Base-by-base conservation (phyloP, 345 rosid species). In the Eucalyptus sp. region DNA sequence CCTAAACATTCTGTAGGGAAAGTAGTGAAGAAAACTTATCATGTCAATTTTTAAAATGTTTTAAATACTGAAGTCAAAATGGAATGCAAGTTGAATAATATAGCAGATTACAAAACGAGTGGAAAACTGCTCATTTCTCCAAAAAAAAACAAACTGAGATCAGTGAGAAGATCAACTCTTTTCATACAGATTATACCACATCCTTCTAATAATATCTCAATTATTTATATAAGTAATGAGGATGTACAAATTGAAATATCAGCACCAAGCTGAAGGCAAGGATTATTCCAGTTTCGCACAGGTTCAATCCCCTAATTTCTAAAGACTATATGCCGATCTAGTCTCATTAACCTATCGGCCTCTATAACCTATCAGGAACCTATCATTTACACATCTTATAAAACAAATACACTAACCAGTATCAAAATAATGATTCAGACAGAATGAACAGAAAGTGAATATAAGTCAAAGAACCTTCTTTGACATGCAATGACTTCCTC, bases 381-480 rank as follows among this genome's bases (percentile, higher is more conserved):
- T 62, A 86, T 31, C 29, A 86, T 51, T n/a, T n/a, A 51, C 64
- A 18, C 41, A n/a, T 50, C 56, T 62, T 31, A 51, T 60, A 56
- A 22, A 68, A 37, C 50, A 87, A 60, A 29, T 16, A 41, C 48
- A 20, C 84, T 41, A 37, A 49, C 41, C 31, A 76, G 29, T 31
- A 79, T 46, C 33, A 48, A 66, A 24, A 50, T 31, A 76, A 50
- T 52, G 54, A 37, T 86, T 37, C 17, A 85, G 46, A 52, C 88
- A 86, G 76, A 64, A 64, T 31, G 76, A 64, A 10, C 48, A 76
- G 29, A 76, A 22, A 31, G 18, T 54, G n/a, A 64, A 86, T 37
- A 62, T 62, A 62, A 87, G 46, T 43, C 5, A 24, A 88, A 84
- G 51, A 88, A 96, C 97, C 98, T 93, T 90, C 91, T 89, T 86